A percentile compares a stretch with the other conserved stretches of the same genome.
phyloP scores from a whole-genome alignment of 2,329 filamentous ascomycete species.

The Verticillium tricorpus region DNA sequence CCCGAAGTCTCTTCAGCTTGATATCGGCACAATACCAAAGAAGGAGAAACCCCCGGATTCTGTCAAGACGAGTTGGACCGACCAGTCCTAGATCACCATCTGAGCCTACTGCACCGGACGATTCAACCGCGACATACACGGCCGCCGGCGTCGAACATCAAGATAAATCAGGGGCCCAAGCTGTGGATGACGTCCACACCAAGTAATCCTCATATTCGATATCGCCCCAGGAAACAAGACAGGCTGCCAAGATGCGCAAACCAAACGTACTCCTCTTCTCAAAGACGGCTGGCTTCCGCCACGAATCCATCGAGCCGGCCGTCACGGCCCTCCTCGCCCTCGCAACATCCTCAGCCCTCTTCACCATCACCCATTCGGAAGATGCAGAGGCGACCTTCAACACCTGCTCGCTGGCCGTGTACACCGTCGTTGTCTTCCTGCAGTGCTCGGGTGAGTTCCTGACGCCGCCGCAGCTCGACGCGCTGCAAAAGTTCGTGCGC shows the following conservation, averaged over 20 bases:
- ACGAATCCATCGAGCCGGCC: conserved; percentile 32
- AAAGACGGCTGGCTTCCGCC: conserved; percentile 32
- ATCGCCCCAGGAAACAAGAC: no score
- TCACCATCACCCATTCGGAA: conserved; percentile 29
- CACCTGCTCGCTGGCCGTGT: conserved; percentile 21
- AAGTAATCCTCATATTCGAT: no score
- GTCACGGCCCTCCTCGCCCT: conserved; percentile 25
- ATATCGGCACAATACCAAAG: no score
- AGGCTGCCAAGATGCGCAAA: neutral
- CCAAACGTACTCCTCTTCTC: conserved; percentile 30
- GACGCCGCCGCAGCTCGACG: conserved; percentile 22
- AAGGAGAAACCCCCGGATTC: no score
- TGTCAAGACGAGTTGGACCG: no score
- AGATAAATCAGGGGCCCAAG: no score
- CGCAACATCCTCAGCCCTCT: conserved; percentile 17
- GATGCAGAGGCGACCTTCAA: conserved; percentile 27
- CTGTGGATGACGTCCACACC: no score
- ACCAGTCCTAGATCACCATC: no score
- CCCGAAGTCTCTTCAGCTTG: no score
- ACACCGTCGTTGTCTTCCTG: conserved; percentile 31
- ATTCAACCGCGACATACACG: no score
- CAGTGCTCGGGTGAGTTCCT: conserved; percentile 34
- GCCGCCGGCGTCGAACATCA: no score
- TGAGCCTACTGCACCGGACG: no score
- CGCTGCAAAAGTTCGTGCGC: conserved; percentile 26